These are phyloP conservation scores for Kodamaea arcana DNA, from an alignment of 1,139 yeast genomes.

Conservation along the genomic window DNA sequence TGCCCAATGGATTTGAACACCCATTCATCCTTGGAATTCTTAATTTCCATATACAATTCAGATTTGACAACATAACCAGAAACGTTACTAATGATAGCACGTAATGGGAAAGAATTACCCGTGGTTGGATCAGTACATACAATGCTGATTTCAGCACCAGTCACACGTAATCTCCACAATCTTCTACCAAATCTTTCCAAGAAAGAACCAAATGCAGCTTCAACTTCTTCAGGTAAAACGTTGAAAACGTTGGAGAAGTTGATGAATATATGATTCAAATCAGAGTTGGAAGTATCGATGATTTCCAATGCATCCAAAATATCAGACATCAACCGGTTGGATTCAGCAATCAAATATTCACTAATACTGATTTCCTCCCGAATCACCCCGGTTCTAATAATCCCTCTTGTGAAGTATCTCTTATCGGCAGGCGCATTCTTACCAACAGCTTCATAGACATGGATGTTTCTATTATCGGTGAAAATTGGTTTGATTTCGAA, in stretches of 20 bases:
- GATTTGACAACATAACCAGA: conserved; percentile 96
- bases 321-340: conserved; percentile 92
- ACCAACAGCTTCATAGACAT: conserved; percentile 94
- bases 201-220: conserved; percentile 96
- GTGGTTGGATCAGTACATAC: conserved; percentile 86
- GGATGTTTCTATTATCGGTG: conserved; percentile 95
- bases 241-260: conserved; percentile 94
- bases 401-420: conserved; percentile 95
- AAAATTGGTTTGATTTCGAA: conserved; percentile 92
- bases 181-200: conserved; percentile 96
- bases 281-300: conserved; percentile 91
- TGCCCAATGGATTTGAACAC: conserved; percentile 90
- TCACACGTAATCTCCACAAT: conserved; percentile 92
- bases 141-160: conserved; percentile 96
- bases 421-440: conserved; percentile 91
- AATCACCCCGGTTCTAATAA: conserved; percentile 91
- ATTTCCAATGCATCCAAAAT: conserved; percentile 92
- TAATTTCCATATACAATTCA: conserved; percentile 90
- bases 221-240: conserved; percentile 91
- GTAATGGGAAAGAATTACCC: conserved; percentile 88
- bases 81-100: conserved; percentile 94
- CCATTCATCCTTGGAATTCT: conserved; percentile 91
- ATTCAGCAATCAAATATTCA: conserved; percentile 92
- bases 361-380: conserved; percentile 89
- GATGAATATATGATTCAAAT: conserved; percentile 92